Conservation (phyloP, 352 stramenopile genomes). For the Phytophthora meadii region DNA sequence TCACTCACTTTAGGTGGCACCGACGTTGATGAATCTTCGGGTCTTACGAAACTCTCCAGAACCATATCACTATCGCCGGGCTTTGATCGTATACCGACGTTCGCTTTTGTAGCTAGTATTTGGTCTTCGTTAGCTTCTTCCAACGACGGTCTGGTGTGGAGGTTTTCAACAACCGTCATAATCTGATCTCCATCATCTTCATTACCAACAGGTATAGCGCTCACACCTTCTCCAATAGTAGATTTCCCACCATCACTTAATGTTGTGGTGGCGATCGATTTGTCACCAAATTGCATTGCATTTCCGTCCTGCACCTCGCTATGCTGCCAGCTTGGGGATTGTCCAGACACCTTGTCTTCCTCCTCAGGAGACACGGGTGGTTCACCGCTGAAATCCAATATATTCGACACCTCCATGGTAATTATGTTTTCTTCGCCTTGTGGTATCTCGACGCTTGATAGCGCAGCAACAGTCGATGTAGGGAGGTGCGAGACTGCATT, state of each 20-base stretch:
- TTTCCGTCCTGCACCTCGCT: not conserved
- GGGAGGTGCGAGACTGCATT: slow-evolving; percentile 41
- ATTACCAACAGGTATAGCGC: not conserved
- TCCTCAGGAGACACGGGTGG: not conserved
- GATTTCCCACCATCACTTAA: not conserved
- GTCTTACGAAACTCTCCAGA: not conserved
- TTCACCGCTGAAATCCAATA: slow-evolving; percentile 19
- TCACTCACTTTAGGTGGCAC: not conserved
- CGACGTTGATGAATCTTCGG: not conserved
- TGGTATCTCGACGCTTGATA: slow-evolving; percentile 20
- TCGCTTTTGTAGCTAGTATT: not conserved
- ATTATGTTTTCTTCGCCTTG: slow-evolving; percentile 36
- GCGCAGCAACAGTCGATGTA: slow-evolving; percentile 1
- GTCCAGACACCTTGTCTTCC: not conserved
- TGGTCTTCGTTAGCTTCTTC: slow-evolving; percentile 2
- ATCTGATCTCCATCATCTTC: slow-evolving; percentile 10
- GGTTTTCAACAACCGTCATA: slow-evolving; percentile 8
- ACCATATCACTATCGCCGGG: slow-evolving; percentile 2
- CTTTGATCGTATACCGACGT: not conserved
- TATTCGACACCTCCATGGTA: slow-evolving; percentile 22
- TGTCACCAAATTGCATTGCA: not conserved
- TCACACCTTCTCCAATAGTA: not conserved
- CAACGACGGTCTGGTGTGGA: not conserved
- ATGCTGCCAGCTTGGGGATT: not conserved
- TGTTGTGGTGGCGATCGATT: not conserved